Percentiles rank a stretch among this genome's conserved stretches.
phyloP scores from a whole-genome alignment of 805 yeast species.

The Kluyveromyces nonfermentans region DNA sequence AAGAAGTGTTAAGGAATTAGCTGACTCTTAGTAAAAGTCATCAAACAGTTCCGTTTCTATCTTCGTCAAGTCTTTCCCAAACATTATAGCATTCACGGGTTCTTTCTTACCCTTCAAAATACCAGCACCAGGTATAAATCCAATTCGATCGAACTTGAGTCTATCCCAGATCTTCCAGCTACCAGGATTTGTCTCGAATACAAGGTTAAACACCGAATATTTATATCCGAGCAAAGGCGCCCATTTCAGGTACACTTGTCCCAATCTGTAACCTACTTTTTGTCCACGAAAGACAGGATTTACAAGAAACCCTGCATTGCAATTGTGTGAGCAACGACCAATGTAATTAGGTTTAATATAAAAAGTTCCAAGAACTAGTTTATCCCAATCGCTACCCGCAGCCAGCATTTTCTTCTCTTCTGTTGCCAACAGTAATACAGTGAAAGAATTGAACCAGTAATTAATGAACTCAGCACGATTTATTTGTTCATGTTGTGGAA shows the following conservation, averaged over 20 bases:
- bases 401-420: conserved; percentile 16
- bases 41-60: conserved; percentile 20
- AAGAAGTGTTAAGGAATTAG: too few relatives aligned
- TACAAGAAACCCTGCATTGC: conserved; percentile 84
- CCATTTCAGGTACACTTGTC: conserved; percentile 53
- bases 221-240: conserved; percentile 74
- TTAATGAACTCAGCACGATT: conserved; percentile 42
- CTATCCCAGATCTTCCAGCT: conserved; percentile 74
- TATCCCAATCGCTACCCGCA: conserved; percentile 35
- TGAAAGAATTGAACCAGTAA: conserved; percentile 62
- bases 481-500: conserved; percentile 45
- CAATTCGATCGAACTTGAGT: conserved; percentile 74
- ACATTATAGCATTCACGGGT: conserved; percentile 69
- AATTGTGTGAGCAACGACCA: conserved; percentile 78
- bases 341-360: conserved; percentile 79
- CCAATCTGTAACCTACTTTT: conserved; percentile 64
- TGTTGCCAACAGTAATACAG: conserved; percentile 50
- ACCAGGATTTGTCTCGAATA: conserved; percentile 71
- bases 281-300: conserved; percentile 48
- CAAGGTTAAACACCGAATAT: conserved; percentile 81
- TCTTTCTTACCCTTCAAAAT: conserved; percentile 52
- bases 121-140: conserved; percentile 66
- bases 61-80: conserved; percentile 49
- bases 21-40: too few relatives aligned
- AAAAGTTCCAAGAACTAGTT: conserved; percentile 56